These are phyloP conservation scores for Helicocarpus griseus DNA, from an alignment of 2,329 filamentous ascomycete species.

Conservation along the genomic window DNA sequence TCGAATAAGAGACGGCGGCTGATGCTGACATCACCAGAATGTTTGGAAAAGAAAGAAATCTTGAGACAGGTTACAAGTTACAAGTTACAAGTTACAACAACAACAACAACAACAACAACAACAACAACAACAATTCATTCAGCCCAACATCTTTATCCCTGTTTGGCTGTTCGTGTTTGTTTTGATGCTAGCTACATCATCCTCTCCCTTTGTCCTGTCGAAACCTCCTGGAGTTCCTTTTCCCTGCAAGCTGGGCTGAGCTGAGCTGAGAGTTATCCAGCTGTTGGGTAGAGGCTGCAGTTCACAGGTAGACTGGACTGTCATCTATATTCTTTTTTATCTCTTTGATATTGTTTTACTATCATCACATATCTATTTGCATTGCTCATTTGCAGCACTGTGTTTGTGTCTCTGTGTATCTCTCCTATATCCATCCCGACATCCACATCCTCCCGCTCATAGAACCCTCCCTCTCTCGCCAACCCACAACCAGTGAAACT, in stretches of 20 bases:
- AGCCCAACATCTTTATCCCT: neutral
- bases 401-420: slow-evolving; percentile 1
- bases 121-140: neutral
- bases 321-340: neutral
- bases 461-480: slow-evolving; percentile 1
- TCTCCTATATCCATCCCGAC: neutral
- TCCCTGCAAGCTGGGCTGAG: neutral
- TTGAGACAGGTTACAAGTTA: neutral
- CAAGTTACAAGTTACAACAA: neutral
- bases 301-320: neutral
- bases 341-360: neutral
- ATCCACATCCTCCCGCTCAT: no score
- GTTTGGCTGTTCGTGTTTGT: neutral
- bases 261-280: no score
- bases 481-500: slow-evolving; percentile 9
- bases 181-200: neutral
- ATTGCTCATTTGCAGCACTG: neutral
- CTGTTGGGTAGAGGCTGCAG: no score
- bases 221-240: neutral
- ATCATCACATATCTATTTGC: neutral
- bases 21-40: slow-evolving; percentile 2
- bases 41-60: neutral
- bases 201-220: neutral
- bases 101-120: neutral
- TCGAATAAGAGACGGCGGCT: neutral